Percentiles rank a stretch among this genome's conserved stretches.
phyloP scores from a whole-genome alignment of 2,329 filamentous ascomycete genomes.

The Pestalotiopsis sp. region DNA sequence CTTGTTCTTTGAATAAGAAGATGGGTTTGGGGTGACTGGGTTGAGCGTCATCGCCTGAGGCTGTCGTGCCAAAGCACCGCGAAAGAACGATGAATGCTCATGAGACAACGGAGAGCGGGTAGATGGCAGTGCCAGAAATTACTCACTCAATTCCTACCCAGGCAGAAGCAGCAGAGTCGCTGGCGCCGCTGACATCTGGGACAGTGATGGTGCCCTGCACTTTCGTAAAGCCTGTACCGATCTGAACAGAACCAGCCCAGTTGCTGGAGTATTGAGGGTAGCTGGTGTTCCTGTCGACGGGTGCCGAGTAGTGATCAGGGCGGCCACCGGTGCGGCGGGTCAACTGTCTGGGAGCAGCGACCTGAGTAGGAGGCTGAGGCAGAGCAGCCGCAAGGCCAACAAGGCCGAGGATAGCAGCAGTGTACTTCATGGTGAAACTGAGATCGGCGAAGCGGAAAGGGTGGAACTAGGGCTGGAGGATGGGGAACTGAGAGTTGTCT shows the following conservation, averaged over 20 bases:
- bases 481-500: neutral
- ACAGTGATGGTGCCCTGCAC: slow-evolving; percentile 57
- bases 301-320: slow-evolving; percentile 24
- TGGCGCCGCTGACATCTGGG: slow-evolving; percentile 42
- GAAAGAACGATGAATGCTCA: too few relatives aligned
- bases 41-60: too few relatives aligned
- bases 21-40: too few relatives aligned
- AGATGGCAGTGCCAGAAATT: too few relatives aligned
- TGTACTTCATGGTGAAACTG: slow-evolving; percentile 49
- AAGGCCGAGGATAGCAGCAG: slow-evolving; percentile 34
- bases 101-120: too few relatives aligned
- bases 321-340: slow-evolving; percentile 38
- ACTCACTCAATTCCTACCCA: slow-evolving; percentile 51
- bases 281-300: slow-evolving; percentile 22
- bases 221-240: slow-evolving; percentile 51
- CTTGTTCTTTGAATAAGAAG: too few relatives aligned
- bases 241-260: slow-evolving; percentile 62
- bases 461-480: neutral
- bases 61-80: too few relatives aligned
- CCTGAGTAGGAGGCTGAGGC: slow-evolving; percentile 35
- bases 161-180: slow-evolving; percentile 33
- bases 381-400: slow-evolving; percentile 27
- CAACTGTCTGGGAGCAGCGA: slow-evolving; percentile 47
- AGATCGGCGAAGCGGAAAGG: neutral
- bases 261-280: slow-evolving; percentile 56